Evolutionary conservation across 192 early-diverging fungal genomes (phyloP).

Genomic region (Diversispora eburnea): DNA sequence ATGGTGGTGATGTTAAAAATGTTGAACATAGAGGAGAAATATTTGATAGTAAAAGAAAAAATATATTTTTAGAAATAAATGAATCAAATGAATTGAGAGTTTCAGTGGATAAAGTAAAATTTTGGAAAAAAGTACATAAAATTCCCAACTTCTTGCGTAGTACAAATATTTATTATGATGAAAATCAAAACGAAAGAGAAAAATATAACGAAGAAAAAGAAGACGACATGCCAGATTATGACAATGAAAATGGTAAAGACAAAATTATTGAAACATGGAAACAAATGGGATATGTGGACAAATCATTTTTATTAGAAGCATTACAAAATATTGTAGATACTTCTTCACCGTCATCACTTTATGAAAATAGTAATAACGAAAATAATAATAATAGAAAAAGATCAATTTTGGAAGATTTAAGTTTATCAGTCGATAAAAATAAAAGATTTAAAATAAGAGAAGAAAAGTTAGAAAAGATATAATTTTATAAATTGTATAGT

Average conservation of each 20-base stretch:
- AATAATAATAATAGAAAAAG: no score
- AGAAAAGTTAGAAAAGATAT: no score
- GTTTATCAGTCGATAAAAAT: no score
- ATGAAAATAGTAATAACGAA: no score
- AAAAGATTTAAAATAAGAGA: no score
- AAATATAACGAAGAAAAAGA: background rate
- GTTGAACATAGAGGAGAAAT: conserved; percentile 12
- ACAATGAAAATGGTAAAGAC: background rate
- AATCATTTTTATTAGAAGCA: background rate
- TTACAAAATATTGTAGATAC: background rate
- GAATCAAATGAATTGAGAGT: background rate
- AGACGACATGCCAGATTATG: background rate
- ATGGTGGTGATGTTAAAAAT: background rate
- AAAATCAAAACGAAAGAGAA: background rate
- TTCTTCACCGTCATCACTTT: background rate
- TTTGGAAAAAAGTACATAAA: conserved; percentile 18
- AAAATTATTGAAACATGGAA: background rate
- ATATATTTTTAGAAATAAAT: background rate
- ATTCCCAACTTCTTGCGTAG: background rate
- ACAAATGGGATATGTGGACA: background rate
- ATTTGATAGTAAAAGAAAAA: conserved; percentile 12
- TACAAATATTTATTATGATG: background rate
- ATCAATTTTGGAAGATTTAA: no score
- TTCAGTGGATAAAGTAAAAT: conserved; percentile 7
- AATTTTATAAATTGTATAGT: no score